Evolutionary conservation across 2,329 filamentous ascomycete species (phyloP).

Genomic region (Fusarium xyrophilum): DNA sequence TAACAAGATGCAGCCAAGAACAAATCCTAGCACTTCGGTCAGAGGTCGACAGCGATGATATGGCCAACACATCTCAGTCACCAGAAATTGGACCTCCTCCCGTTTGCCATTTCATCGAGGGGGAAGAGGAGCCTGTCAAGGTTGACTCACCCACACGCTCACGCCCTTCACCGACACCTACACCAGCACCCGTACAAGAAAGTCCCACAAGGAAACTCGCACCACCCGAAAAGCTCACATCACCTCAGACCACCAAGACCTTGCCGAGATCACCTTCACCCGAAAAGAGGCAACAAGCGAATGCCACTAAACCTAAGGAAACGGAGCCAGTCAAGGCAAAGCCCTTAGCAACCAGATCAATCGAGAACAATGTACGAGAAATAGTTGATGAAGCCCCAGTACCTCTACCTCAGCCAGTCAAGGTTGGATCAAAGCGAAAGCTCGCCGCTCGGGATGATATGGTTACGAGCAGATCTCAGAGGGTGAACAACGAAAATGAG

Average conservation of each 20-base stretch:
- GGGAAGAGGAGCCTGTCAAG: conserved; percentile 62
- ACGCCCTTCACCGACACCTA: conserved; percentile 12
- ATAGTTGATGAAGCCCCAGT: conserved; percentile 14
- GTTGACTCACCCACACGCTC: conserved; percentile 55
- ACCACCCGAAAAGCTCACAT: conserved; percentile 44
- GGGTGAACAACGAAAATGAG: conserved; percentile 42
- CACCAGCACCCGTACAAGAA: conserved; percentile 14
- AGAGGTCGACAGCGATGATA: conserved; percentile 54
- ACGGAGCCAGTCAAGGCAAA: not conserved
- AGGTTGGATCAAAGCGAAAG: conserved; percentile 65
- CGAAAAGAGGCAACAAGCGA: conserved; percentile 37
- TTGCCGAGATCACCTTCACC: conserved; percentile 38
- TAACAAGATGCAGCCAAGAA: conserved; percentile 58
- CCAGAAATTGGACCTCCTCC: conserved; percentile 73
- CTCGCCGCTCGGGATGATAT: conserved; percentile 62
- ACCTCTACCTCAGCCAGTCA: conserved; percentile 43
- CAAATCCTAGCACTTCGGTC: conserved; percentile 67
- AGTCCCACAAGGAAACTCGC: conserved; percentile 42
- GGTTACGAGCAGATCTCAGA: conserved; percentile 45
- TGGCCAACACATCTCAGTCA: conserved; percentile 63
- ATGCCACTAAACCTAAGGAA: not conserved
- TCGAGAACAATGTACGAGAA: conserved; percentile 8
- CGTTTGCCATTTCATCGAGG: conserved; percentile 64
- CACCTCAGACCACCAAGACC: conserved; percentile 38
- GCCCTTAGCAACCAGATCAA: conserved; percentile 1